These are phyloP conservation scores for Lactuca sativa DNA, from an alignment of 129 eudicot species.

Conservation along the genomic window DNA sequence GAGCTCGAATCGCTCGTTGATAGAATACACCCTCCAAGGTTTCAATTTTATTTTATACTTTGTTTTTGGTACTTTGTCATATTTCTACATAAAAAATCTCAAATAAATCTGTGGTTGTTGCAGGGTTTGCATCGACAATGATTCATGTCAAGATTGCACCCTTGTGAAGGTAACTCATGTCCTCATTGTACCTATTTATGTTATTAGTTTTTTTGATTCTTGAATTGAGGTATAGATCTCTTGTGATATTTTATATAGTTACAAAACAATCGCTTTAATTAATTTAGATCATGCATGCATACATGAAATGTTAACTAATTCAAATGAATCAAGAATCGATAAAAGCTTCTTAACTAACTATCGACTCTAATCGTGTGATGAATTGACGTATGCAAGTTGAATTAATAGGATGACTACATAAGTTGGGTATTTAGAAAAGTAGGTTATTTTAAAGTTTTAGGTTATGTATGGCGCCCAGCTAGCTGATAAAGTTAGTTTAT, in stretches of 20 bases:
- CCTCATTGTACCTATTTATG: neutral
- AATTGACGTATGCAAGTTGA: constrained; percentile 17
- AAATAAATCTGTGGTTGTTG: neutral
- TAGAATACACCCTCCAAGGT: constrained; percentile 86
- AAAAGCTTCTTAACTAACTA: neutral
- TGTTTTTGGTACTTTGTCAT: neutral
- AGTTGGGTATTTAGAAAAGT: constrained; percentile 24
- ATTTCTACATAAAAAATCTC: neutral
- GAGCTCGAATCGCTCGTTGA: constrained; percentile 62
- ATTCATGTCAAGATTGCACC: constrained; percentile 63
- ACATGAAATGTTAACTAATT: neutral
- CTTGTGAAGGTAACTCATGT: constrained; percentile 64
- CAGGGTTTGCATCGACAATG: constrained; percentile 92
- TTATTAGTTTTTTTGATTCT: constrained; percentile 7
- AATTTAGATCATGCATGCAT: neutral
- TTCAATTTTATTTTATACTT: neutral
- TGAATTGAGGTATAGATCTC: neutral
- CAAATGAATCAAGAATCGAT: neutral
- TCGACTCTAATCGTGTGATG: constrained; percentile 3
- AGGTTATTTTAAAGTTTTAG: no score
- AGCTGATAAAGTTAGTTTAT: no score
- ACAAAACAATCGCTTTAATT: no score
- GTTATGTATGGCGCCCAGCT: no score
- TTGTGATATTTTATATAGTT: neutral
- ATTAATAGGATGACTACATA: constrained; percentile 14